Base-by-base conservation (phyloP, 129 eudicot genomes). In the Cynara cardunculus region DNA sequence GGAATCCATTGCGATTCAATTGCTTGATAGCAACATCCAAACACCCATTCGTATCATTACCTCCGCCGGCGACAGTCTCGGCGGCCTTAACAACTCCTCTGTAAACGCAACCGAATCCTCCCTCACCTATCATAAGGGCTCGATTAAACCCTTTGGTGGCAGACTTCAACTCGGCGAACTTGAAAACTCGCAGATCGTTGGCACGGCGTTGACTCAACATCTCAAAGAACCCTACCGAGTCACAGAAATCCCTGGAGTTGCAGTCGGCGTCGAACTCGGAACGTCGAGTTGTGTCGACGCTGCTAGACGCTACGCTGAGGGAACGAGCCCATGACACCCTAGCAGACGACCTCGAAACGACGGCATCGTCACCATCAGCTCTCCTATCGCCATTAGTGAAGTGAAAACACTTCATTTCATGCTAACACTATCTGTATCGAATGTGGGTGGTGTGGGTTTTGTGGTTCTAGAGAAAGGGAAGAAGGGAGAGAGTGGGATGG, bases 21-120 rank as follows among this genome's bases (percentile, higher is more conserved):
- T 91, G 98, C 74, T 94, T 94, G 31, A 93, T 70, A 25, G 98
- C 98, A 87, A 93, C 96, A 78, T 91, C 94, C 85, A 86, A 75
- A 80, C 62, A 80, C 34, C 46, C 66, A 34, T 72, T 82, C 26
- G 0, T 59, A 64, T 25, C 81, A 14, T 73, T 35, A 72, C 27
- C 81, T 7, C 65, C 69, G 18, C 59, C 83, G 14, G 13, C 82
- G 16, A 73, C 61, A 25, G 62, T 78, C 76, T 71, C 82, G 16
- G 74, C 61, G 28, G 62, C 75, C 76, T 71, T 71, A 73, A 89
- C 81, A 77, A 84, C 83, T 0, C 98, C 98, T 86, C 86, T 70
- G 61, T 86, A 93, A 65, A 93, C 94, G 66, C 88, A 84, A 10
- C 97, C 97, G 73, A 92, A 92, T 7, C 97, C 97, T 5, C 97